Evolutionary conservation across 1,284 basidiomycete species (phyloP).

Genomic region (Gomphus bonarii): DNA sequence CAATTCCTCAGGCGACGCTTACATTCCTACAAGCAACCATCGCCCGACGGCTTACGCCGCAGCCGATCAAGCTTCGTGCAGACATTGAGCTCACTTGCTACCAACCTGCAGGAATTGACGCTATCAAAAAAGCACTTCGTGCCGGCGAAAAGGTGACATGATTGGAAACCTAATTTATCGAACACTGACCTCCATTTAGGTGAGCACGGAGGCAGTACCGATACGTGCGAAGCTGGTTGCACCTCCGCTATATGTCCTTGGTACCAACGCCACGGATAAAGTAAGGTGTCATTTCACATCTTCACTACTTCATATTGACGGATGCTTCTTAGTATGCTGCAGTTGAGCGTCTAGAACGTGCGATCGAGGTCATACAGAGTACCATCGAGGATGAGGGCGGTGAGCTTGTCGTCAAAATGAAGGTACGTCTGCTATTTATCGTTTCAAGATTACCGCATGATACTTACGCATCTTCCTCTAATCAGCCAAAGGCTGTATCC

Average conservation of each 20-base stretch:
- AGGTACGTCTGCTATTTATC: slow-evolving; percentile 37
- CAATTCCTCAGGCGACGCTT: slow-evolving; percentile 52
- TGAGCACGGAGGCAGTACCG: slow-evolving; percentile 84
- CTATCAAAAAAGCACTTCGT: slow-evolving; percentile 86
- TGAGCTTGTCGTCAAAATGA: slow-evolving; percentile 91
- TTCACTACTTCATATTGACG: neutral
- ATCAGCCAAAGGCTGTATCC: slow-evolving; percentile 90
- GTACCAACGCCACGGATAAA: slow-evolving; percentile 96
- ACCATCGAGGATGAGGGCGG: slow-evolving; percentile 84
- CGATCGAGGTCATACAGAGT: slow-evolving; percentile 83
- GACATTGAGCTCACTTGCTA: slow-evolving; percentile 98
- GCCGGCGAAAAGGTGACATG: slow-evolving; percentile 60
- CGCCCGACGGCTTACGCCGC: slow-evolving; percentile 90
- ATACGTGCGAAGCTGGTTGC: slow-evolving; percentile 98
- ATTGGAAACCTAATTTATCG: neutral
- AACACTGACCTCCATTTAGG: slow-evolving; percentile 16
- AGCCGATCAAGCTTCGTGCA: slow-evolving; percentile 97
- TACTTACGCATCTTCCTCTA: neutral
- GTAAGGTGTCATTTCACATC: slow-evolving; percentile 26
- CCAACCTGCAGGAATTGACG: slow-evolving; percentile 94
- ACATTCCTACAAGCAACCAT: slow-evolving; percentile 77
- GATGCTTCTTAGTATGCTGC: slow-evolving; percentile 55
- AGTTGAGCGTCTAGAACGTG: slow-evolving; percentile 87
- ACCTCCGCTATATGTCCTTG: slow-evolving; percentile 92
- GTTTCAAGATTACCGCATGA: neutral